Evolutionary conservation across 306 rosid species (phyloP).

Genomic region (Rosa lucieae): DNA sequence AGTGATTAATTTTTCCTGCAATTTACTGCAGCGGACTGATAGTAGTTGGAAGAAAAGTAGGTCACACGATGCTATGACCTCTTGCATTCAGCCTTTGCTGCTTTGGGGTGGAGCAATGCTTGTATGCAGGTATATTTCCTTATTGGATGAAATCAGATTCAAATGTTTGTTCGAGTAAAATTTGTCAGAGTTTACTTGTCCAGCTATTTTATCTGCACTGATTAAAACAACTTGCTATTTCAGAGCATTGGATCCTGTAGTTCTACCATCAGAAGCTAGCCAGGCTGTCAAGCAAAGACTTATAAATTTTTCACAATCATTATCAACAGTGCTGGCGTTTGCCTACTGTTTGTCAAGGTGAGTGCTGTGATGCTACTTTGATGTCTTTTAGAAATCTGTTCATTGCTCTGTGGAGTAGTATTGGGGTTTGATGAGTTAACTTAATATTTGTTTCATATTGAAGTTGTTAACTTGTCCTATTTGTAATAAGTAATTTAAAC

Average conservation of each 20-base stretch:
- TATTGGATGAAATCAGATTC: conserved; percentile 11
- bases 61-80: conserved; percentile 51
- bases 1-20: conserved; percentile 26
- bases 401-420: background rate
- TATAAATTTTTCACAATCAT: conserved; percentile 68
- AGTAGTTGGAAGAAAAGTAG: conserved; percentile 86
- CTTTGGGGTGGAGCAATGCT: conserved; percentile 88
- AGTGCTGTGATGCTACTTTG: conserved; percentile 8
- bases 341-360: conserved; percentile 90
- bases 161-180: background rate
- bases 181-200: conserved; percentile 10
- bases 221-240: conserved; percentile 30
- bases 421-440: background rate
- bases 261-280: conserved; percentile 72
- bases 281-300: conserved; percentile 87
- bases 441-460: background rate
- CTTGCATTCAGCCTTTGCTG: conserved; percentile 84
- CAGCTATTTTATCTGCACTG: conserved; percentile 23
- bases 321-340: conserved; percentile 89
- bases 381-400: background rate
- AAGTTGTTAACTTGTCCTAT: background rate
- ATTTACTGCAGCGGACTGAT: conserved; percentile 64
- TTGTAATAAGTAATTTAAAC: background rate
- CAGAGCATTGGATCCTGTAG: conserved; percentile 89
- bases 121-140: conserved; percentile 67